Evolutionary conservation across 2,329 filamentous ascomycete genomes (phyloP), one percentile per base, ranked within the genome.

Genomic region (Rutstroemia sp.): DNA sequence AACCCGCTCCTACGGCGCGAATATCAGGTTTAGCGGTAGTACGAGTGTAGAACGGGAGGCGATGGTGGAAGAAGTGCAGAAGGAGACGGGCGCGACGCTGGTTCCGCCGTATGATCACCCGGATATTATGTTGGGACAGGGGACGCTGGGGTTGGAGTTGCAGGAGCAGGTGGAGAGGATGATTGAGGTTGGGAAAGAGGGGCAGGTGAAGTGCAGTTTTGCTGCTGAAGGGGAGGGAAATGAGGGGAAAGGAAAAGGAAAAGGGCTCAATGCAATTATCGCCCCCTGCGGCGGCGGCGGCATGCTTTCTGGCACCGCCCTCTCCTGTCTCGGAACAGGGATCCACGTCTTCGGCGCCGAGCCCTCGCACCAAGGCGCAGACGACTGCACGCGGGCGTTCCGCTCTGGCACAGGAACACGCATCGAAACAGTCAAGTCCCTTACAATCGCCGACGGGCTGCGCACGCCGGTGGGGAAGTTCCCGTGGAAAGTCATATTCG

Each of bases 61-160:
- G 7, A 83, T 87, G 7, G 84, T 90, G 0, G 75, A 71, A n/a
- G 73, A 83, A 4, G 82, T 96, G 5, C 79, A 90, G 1, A 74
- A 75, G 27, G 74, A 84, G 58, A 95, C 89, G 0, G 86, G 87
- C 42, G 91, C 90, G 0, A 82, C 85, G 0, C 76, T 96, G 9
- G 80, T 99, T 4, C 92, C 92, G 54, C 92, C 94, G 0, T 96
- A 96, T 69, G 89, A 97, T 70, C 89, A 97, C 72, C 87, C 88
- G 2, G 83, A 96, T 70, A 91, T 96, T 62, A 87, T 97, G 56
- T 81, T 96, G 0, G 92, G 94, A 0, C 92, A 96, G 74, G 94
- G 92, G n/a, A 97, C 92, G 0, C 77, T 89, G 60, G 92, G 84
- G 0, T 71, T 96, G 5, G 94, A 99, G 71, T 72, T 96, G 37